Percentiles rank a stretch among this genome's conserved stretches.
Conservation (phyloP, 331 rosid genomes). For the Prunus yedoensis region DNA sequence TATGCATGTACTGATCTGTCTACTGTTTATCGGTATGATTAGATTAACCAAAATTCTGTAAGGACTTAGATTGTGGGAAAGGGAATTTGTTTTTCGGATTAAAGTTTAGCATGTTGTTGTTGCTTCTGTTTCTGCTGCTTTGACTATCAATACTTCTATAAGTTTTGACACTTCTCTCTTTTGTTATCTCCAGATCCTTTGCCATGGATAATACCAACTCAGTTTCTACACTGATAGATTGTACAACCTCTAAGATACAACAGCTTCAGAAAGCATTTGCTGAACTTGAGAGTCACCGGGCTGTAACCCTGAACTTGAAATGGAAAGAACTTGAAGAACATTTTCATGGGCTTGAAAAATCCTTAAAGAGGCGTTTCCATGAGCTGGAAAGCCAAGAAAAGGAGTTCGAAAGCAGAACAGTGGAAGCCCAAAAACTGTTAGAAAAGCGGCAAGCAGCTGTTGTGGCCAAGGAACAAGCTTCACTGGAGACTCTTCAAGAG, state of each 20-base stretch:
- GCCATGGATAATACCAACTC: constrained; percentile 79
- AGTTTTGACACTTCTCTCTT: constrained; percentile 3
- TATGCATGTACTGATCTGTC: not conserved
- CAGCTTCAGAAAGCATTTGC: constrained; percentile 99
- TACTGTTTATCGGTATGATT: not conserved
- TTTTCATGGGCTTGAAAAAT: constrained; percentile 91
- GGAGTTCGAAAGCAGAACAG: constrained; percentile 70
- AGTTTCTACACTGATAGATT: constrained; percentile 76
- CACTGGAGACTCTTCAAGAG: constrained; percentile 78
- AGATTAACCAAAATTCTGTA: not conserved
- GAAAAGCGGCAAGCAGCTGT: constrained; percentile 71
- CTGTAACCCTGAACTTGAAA: constrained; percentile 79
- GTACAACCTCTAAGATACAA: constrained; percentile 85
- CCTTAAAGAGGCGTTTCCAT: constrained; percentile 92
- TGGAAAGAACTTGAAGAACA: constrained; percentile 98
- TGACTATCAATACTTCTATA: not conserved
- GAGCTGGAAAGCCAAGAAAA: constrained; percentile 97
- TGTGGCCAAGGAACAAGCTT: constrained; percentile 76
- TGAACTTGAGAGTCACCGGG: constrained; percentile 95
- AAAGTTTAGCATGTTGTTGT: not conserved
- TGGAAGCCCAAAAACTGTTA: constrained; percentile 62
- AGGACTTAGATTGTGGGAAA: not conserved
- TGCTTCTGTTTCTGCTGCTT: not conserved
- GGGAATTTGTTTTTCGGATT: not conserved
- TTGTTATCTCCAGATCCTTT: constrained; percentile 45